phyloP scores from a whole-genome alignment of 352 stramenopile genomes.

The Globisporangium echinulatum region DNA sequence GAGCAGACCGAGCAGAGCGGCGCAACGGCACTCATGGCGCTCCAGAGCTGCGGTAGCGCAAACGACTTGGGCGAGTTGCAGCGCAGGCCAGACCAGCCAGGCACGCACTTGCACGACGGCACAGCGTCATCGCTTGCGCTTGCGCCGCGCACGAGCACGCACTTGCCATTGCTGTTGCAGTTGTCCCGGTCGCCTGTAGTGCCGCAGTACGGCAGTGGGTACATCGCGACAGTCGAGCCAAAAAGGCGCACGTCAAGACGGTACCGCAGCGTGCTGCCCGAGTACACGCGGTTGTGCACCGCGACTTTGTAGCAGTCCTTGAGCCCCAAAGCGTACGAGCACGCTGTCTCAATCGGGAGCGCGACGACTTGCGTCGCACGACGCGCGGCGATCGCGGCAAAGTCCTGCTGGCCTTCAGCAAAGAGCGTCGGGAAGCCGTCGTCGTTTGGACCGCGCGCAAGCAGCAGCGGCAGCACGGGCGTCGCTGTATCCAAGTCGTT shows the following conservation, averaged over 20 bases:
- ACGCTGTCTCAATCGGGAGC: constrained; percentile 36
- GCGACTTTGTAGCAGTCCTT: constrained; percentile 70
- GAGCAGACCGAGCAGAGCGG: constrained; percentile 50
- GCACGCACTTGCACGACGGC: constrained; percentile 43
- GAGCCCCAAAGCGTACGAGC: constrained; percentile 22
- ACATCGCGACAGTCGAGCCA: constrained; percentile 15
- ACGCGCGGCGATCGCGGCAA: constrained; percentile 23
- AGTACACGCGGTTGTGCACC: constrained; percentile 55
- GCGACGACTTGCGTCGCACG: constrained; percentile 27
- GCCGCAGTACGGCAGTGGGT: constrained; percentile 16
- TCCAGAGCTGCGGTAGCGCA: constrained; percentile 51
- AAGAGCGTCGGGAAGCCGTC: constrained; percentile 47
- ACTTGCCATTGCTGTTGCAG: constrained; percentile 49
- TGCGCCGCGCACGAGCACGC: constrained; percentile 21
- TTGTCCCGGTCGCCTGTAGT: constrained; percentile 19
- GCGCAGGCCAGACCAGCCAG: constrained; percentile 49
- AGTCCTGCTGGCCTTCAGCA: constrained; percentile 41
- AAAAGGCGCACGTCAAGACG: constrained; percentile 36
- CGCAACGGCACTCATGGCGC: constrained; percentile 37
- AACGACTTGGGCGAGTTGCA: constrained; percentile 60
- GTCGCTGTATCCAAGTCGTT: constrained; percentile 36
- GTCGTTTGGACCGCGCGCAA: constrained; percentile 44
- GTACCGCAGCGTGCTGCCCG: constrained; percentile 36
- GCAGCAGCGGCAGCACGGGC: constrained; percentile 43
- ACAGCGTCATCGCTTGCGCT: constrained; percentile 1